These are phyloP conservation scores for Komagataella mondaviorum DNA, from an alignment of 805 yeast genomes.

Conservation along the genomic window DNA sequence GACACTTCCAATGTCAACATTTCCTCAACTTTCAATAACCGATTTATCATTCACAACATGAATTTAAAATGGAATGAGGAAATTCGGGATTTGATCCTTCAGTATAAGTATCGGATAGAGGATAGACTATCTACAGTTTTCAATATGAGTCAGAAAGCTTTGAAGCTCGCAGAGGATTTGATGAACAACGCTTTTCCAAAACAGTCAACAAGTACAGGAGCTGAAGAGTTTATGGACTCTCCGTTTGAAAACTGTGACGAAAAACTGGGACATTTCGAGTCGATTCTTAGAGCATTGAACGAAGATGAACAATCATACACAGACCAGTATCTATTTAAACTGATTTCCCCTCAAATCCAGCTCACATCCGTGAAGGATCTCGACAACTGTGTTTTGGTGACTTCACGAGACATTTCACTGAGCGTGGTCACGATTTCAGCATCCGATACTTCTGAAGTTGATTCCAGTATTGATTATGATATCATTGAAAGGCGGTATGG, in stretches of 20 bases:
- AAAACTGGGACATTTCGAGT: conserved; percentile 35
- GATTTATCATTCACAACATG: conserved; percentile 62
- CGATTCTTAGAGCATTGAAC: conserved; percentile 29
- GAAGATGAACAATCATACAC: conserved; percentile 21
- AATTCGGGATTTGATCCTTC: conserved; percentile 48
- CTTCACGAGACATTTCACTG: conserved; percentile 59
- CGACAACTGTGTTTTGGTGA: conserved; percentile 51
- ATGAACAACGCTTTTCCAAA: conserved; percentile 35
- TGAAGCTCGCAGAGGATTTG: conserved; percentile 15
- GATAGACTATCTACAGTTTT: conserved; percentile 27
- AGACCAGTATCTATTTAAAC: conserved; percentile 45
- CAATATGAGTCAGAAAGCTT: conserved; percentile 33
- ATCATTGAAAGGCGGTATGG: conserved; percentile 46
- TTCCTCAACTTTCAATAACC: conserved; percentile 33
- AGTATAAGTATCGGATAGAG: conserved; percentile 38
- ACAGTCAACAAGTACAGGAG: conserved; percentile 9
- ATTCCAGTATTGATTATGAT: conserved; percentile 9
- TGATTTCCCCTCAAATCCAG: conserved; percentile 79
- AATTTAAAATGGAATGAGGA: conserved; percentile 69
- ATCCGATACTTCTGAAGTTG: conserved; percentile 23
- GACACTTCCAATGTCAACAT: background rate
- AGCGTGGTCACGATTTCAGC: conserved; percentile 53
- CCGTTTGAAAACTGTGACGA: conserved; percentile 10
- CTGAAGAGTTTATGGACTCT: background rate
- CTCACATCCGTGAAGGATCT: conserved; percentile 35